Conservation (phyloP, 2,329 filamentous ascomycete genomes). For the Alternaria burnsii region DNA sequence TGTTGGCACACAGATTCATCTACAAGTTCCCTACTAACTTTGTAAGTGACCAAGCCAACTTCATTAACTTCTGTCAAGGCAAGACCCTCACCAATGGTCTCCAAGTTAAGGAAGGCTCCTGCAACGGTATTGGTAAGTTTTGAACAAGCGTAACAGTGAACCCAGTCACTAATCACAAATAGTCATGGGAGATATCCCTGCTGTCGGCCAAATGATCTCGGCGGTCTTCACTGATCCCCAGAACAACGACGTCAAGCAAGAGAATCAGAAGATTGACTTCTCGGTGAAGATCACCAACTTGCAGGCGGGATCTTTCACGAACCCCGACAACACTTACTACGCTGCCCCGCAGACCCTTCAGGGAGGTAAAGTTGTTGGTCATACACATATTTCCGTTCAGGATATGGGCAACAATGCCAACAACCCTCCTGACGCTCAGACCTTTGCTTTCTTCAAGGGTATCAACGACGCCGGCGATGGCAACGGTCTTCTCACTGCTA, state of each 20-base stretch:
- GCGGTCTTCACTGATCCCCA: constrained; percentile 60
- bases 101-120: constrained; percentile 61
- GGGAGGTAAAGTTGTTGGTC: constrained; percentile 55
- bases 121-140: constrained; percentile 62
- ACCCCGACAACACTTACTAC: constrained; percentile 64
- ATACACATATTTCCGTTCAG: constrained; percentile 64
- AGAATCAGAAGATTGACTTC: constrained; percentile 56
- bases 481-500: constrained; percentile 56
- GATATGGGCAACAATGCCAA: constrained; percentile 53
- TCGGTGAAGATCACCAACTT: constrained; percentile 60
- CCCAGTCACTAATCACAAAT: neutral
- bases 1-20: constrained; percentile 16
- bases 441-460: constrained; percentile 67
- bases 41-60: constrained; percentile 60
- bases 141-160: neutral
- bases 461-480: constrained; percentile 63
- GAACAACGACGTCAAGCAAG: constrained; percentile 52
- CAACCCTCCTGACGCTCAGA: constrained; percentile 51
- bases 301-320: constrained; percentile 63
- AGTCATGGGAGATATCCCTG: constrained; percentile 67
- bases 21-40: constrained; percentile 9
- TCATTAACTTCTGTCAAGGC: constrained; percentile 68
- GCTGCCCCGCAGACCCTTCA: constrained; percentile 62
- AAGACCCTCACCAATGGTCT: constrained; percentile 64
- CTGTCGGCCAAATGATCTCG: constrained; percentile 63